Conservation (phyloP, 768 basidiomycete genomes). For the Amyloporia xantha region DNA sequence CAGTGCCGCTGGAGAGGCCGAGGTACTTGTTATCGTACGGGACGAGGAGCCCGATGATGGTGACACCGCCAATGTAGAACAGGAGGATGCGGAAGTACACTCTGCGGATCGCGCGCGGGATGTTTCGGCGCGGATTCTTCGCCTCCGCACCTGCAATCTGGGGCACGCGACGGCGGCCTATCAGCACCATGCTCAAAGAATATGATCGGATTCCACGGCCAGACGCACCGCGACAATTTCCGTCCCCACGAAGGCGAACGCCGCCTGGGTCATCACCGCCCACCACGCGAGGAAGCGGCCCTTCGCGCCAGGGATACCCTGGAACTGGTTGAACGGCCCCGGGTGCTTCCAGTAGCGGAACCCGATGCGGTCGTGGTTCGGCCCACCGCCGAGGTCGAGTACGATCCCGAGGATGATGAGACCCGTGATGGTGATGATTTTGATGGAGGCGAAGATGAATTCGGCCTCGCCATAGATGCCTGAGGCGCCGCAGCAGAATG, state of each 20-base stretch:
- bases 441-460: slow-evolving; percentile 49
- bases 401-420: slow-evolving; percentile 42
- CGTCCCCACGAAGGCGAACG: slow-evolving; percentile 54
- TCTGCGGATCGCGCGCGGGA: slow-evolving; percentile 33
- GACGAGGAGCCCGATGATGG: slow-evolving; percentile 43
- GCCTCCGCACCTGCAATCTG: slow-evolving; percentile 43
- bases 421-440: slow-evolving; percentile 42
- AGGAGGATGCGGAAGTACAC: slow-evolving; percentile 49
- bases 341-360: slow-evolving; percentile 46
- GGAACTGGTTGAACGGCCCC: slow-evolving; percentile 47
- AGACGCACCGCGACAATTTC: slow-evolving; percentile 46
- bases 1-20: slow-evolving; percentile 30
- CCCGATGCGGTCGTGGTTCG: slow-evolving; percentile 45
- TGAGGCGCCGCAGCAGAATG: too few relatives aligned
- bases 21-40: slow-evolving; percentile 39
- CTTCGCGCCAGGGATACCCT: slow-evolving; percentile 33
- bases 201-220: too few relatives aligned
- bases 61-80: slow-evolving; percentile 38
- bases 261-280: slow-evolving; percentile 51
- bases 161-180: too few relatives aligned
- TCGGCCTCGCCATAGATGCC: slow-evolving; percentile 42
- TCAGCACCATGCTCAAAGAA: too few relatives aligned
- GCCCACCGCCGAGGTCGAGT: slow-evolving; percentile 54
- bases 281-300: slow-evolving; percentile 48
- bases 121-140: slow-evolving; percentile 40